Base-by-base conservation (phyloP, 1,139 yeast genomes). In the Blastobotrys malaysiensis region DNA sequence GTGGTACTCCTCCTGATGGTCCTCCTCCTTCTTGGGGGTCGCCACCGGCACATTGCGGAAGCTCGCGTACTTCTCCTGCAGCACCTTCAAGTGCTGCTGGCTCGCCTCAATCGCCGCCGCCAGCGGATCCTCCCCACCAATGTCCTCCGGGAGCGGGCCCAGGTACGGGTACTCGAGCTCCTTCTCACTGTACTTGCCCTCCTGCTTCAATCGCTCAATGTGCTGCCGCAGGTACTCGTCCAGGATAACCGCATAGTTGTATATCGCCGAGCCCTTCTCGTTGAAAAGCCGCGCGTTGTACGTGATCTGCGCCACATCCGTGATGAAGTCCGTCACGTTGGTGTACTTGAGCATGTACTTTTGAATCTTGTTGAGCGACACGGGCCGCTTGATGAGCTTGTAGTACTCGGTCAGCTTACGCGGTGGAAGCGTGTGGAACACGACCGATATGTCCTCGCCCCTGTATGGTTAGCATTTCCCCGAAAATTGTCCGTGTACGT, bases 211-310 rank as follows among this genome's bases (percentile, higher is more conserved):
- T 56, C 72, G 76, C 9, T 89, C 86, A 43, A 90, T 75, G 20
- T 72, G 73, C 3, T 78, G 78, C 57, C 72, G 75, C 51, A 90
- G 69, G 68, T 74, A 86, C 48, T 77, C 72, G 64, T 90, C 95
- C 61, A 91, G 71, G 26, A 84, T 77, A 16, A 79, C 75, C 0
- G 97, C 97, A 63, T 86, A 88, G 43, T 77, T 75, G 69, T 86
- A 87, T 51, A 86, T 84, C 14, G 75, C 74, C 0, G 91, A 82
- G 14, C 79, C 83, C 59, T 82, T 83, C 56, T 83, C 83, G 68
- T 91, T 91, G 70, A 85, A 91, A 49, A 84, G 80, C 59, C 89
- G 80, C 1, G 97, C 97, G 67, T 91, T 91, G 90, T 96, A 88
- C 0, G 88, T 80, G 50, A 91, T 86, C 68, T 88, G 93, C 0